phyloP scores from a whole-genome alignment of 495 filamentous ascomycete genomes.

The Physcia stellaris region DNA sequence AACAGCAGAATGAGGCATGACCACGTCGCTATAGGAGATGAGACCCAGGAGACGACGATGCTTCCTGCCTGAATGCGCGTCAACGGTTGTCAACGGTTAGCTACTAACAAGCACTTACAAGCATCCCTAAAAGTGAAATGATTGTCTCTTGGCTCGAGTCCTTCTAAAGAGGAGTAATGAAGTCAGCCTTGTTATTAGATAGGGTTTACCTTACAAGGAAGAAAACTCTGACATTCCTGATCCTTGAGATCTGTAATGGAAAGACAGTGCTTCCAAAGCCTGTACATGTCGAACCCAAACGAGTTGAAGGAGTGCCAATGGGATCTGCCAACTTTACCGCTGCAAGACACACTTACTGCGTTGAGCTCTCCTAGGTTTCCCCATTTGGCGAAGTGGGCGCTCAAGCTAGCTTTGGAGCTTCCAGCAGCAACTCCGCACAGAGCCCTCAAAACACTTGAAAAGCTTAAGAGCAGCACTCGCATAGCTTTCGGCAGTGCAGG shows the following conservation, averaged over 20 bases:
- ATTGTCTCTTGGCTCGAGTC: constrained; percentile 95
- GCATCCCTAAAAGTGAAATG: constrained; percentile 81
- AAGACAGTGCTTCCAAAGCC: no score
- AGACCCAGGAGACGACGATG: constrained; percentile 62
- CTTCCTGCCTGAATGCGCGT: constrained; percentile 46
- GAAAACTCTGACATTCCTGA: no score
- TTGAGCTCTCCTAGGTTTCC: constrained; percentile 93
- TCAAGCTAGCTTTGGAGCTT: constrained; percentile 79
- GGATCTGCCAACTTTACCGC: no score
- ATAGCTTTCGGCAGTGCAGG: constrained; percentile 57
- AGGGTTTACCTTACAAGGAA: no score
- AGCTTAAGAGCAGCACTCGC: constrained; percentile 58
- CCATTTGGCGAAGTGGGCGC: constrained; percentile 76
- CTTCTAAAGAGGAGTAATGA: no score
- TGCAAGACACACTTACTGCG: constrained; percentile 58
- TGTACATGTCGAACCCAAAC: not conserved
- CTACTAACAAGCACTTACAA: constrained; percentile 34
- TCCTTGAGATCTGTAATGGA: no score
- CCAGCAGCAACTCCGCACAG: constrained; percentile 84
- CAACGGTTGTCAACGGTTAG: not conserved
- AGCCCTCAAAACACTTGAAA: constrained; percentile 62
- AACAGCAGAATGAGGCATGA: constrained; percentile 57
- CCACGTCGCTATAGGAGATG: constrained; percentile 62
- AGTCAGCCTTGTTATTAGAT: no score
- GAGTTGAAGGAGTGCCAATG: no score